Percentiles rank a stretch among this genome's conserved stretches.
Conservation (phyloP, 2,329 filamentous ascomycete genomes). For the Fusarium armeniacum region DNA sequence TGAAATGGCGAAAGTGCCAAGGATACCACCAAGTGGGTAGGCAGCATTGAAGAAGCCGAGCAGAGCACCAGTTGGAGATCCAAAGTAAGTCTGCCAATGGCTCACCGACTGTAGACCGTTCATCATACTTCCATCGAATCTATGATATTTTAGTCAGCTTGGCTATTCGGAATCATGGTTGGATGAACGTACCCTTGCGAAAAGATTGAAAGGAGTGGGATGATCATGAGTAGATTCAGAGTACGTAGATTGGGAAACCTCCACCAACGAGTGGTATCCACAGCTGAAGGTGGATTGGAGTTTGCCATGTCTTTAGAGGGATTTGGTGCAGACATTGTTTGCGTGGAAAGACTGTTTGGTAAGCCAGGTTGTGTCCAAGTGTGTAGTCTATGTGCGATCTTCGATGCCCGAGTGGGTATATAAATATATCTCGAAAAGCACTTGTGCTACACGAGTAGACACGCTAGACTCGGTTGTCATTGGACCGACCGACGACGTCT, state of each 20-base stretch:
- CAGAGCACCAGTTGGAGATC: constrained; percentile 1
- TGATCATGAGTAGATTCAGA: constrained; percentile 10
- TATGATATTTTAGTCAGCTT: not conserved
- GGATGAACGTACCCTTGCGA: not conserved
- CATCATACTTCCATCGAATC: constrained; percentile 15
- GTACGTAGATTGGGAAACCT: not conserved
- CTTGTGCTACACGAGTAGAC: too few species aligned
- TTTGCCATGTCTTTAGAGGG: too few species aligned
- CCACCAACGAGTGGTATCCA: constrained; percentile 3
- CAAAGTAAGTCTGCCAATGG: constrained; percentile 12
- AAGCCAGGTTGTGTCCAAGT: too few species aligned
- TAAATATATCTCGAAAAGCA: too few species aligned
- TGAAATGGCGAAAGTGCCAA: not conserved
- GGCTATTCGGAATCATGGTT: not conserved
- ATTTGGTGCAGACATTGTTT: too few species aligned
- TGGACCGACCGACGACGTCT: too few species aligned
- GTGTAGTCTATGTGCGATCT: too few species aligned
- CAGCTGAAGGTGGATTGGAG: too few species aligned
- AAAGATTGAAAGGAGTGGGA: constrained; percentile 9
- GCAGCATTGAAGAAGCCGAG: constrained; percentile 12
- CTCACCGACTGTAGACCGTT: constrained; percentile 5
- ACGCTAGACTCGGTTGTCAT: too few species aligned
- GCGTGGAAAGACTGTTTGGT: too few species aligned
- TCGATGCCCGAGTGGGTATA: too few species aligned
- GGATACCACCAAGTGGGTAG: not conserved